A percentile compares a stretch with the other conserved stretches of the same genome.
Evolutionary conservation across 176 grass and related monocot genomes (phyloP).

Genomic region (Ensete glaucum): DNA sequence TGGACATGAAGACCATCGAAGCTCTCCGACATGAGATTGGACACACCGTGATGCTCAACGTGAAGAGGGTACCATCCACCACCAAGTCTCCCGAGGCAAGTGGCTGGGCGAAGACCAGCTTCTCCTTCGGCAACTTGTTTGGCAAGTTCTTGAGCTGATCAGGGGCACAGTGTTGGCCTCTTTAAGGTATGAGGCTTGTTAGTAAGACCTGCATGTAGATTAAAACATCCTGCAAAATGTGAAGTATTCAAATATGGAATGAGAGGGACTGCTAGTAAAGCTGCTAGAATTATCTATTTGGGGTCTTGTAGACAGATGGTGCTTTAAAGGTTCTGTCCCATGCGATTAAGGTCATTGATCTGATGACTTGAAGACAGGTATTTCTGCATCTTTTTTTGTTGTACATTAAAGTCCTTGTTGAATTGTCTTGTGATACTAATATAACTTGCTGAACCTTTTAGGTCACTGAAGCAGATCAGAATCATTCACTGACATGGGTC

Average conservation of each 20-base stretch:
- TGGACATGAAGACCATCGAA: conserved; percentile 72
- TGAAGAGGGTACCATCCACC: conserved; percentile 44
- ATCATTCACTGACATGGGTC: too few species aligned
- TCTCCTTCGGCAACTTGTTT: conserved; percentile 81
- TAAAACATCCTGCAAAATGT: not conserved
- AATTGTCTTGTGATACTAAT: too few species aligned
- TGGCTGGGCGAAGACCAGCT: conserved; percentile 34
- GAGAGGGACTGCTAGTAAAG: not conserved
- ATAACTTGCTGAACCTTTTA: too few species aligned
- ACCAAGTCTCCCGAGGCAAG: conserved; percentile 23
- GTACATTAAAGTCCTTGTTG: too few species aligned
- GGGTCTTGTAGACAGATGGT: too few species aligned
- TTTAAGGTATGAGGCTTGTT: not conserved
- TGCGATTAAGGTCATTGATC: too few species aligned
- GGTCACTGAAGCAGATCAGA: too few species aligned
- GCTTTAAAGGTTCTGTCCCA: too few species aligned
- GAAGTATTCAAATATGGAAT: not conserved
- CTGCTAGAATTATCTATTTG: too few species aligned
- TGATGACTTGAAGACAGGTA: too few species aligned
- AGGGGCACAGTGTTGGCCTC: not conserved
- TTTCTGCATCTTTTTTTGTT: too few species aligned
- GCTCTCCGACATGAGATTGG: conserved; percentile 64
- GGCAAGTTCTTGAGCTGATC: conserved; percentile 41
- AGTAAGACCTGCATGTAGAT: not conserved
- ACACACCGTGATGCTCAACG: conserved; percentile 78